Evolutionary conservation across 2,329 filamentous ascomycete genomes (phyloP), one percentile per base, ranked within the genome.

Genomic region (Venturia aucupariae): DNA sequence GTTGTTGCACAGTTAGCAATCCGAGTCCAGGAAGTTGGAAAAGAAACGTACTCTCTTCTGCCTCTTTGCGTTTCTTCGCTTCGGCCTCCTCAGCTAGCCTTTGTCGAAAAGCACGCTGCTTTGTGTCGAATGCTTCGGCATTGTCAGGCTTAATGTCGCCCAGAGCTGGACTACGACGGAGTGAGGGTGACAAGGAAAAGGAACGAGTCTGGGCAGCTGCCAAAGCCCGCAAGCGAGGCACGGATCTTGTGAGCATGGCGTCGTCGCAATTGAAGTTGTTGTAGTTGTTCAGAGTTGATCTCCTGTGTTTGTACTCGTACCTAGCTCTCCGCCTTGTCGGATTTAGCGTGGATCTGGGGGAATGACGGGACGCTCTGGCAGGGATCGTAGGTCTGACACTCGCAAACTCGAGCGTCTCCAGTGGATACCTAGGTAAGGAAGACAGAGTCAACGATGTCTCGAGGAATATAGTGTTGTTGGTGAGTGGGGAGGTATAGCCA

Each of bases 21-120:
- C 82, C 82, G 72, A 85, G 79, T 81, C 74, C 69, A 75, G 75
- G 68, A 61, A 65, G 64, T 68, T 66, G 70, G 68, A 68, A 75
- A 68, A 76, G 70, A 72, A 73, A 73, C 70, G 78, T 78, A 96
- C 92, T 92, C 83, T 92, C 89, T 87, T 90, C 87, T 81, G 86
- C 81, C 77, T 88, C 85, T 79, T 90, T 89, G 76, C 81, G 82
- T 80, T 88, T 89, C 78, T 90, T 86, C 74, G 86, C 86, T 77
- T 62, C 60, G n/a, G 64, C 44, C 22, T 63, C 65, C n/a, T 88
- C 84, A 71, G 86, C 84, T 71, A 96, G 80, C 75, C 89, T 85
- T 77, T 92, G 87, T 74, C 94, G 89, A 79, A 97, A 97, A 72
- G 87, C 83, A 77, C 88, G 88, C 80, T 96, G 92, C 77, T 89